Percentiles rank a stretch among this genome's conserved stretches.
These are phyloP conservation scores for Trapa bicornis DNA, from an alignment of 345 rosid species.

Conservation along the genomic window DNA sequence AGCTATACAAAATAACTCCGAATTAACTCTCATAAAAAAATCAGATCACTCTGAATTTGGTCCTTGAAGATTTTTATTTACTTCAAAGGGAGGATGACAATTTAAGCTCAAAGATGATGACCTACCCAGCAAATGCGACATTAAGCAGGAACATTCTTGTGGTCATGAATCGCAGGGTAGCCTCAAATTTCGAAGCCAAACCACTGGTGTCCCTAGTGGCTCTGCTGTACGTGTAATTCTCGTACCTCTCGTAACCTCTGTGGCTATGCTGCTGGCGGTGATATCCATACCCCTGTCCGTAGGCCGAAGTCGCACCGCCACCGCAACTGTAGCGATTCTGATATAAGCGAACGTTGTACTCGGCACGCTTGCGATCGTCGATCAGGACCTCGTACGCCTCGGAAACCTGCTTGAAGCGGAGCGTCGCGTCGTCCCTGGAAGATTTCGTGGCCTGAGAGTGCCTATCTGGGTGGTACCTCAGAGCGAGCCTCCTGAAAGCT, in stretches of 20 bases:
- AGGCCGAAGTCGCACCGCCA: constrained; percentile 12
- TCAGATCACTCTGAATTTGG: not conserved
- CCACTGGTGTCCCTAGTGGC: constrained; percentile 11
- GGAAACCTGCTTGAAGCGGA: constrained; percentile 62
- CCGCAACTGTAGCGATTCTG: constrained; percentile 13
- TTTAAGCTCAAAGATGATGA: not conserved
- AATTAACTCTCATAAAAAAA: not conserved
- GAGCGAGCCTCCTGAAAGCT: constrained; percentile 62
- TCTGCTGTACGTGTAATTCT: constrained; percentile 15
- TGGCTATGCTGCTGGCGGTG: not conserved
- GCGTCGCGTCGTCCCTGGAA: constrained; percentile 40
- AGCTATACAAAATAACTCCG: not conserved
- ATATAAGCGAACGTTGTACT: constrained; percentile 32
- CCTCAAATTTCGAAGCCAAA: constrained; percentile 19
- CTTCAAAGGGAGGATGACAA: not conserved
- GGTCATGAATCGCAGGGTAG: constrained; percentile 42
- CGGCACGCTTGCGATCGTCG: constrained; percentile 59
- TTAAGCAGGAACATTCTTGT: constrained; percentile 63
- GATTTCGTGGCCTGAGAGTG: constrained; percentile 55
- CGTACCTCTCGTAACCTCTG: constrained; percentile 9
- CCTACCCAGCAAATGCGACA: constrained; percentile 55
- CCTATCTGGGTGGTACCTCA: constrained; percentile 71
- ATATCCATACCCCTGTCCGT: constrained; percentile 22
- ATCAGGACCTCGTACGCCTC: constrained; percentile 68
- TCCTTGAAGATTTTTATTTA: not conserved